Conservation (phyloP, 371 early-diverging fungal genomes). For the Rhizopus arrhizus region DNA sequence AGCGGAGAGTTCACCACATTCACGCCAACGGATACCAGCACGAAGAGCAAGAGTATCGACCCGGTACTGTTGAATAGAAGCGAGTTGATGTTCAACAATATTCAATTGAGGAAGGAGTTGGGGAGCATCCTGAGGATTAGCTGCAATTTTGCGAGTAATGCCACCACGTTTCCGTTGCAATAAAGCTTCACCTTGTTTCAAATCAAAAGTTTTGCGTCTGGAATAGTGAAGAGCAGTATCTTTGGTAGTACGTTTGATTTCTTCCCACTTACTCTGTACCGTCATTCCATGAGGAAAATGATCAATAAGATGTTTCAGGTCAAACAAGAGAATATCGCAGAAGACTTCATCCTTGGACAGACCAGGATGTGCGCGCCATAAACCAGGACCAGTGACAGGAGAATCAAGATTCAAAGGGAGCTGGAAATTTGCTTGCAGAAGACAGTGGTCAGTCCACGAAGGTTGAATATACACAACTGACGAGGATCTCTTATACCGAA, state of each 20-base stretch:
- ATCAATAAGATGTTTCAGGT: no score
- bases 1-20: not conserved
- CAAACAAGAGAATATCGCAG: no score
- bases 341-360: conserved; percentile 1
- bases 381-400: not conserved
- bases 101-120: not conserved
- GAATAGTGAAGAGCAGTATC: no score
- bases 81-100: conserved; percentile 2
- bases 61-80: conserved; percentile 2
- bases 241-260: no score
- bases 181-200: not conserved
- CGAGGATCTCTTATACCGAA: not conserved
- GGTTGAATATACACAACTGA: not conserved
- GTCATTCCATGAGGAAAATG: no score
- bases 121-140: conserved; percentile 3
- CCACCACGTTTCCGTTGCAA: conserved; percentile 9
- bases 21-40: conserved; percentile 8
- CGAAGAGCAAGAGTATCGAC: conserved; percentile 1
- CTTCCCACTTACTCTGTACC: no score
- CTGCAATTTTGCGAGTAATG: conserved; percentile 6
- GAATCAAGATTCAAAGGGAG: not conserved
- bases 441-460: conserved; percentile 4
- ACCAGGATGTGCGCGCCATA: conserved; percentile 8
- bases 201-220: no score
- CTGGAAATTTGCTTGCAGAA: not conserved